Percentiles rank a stretch among this genome's conserved stretches.
Evolutionary conservation across 1,139 yeast species (phyloP).

Genomic region (Protomyces gravidus): DNA sequence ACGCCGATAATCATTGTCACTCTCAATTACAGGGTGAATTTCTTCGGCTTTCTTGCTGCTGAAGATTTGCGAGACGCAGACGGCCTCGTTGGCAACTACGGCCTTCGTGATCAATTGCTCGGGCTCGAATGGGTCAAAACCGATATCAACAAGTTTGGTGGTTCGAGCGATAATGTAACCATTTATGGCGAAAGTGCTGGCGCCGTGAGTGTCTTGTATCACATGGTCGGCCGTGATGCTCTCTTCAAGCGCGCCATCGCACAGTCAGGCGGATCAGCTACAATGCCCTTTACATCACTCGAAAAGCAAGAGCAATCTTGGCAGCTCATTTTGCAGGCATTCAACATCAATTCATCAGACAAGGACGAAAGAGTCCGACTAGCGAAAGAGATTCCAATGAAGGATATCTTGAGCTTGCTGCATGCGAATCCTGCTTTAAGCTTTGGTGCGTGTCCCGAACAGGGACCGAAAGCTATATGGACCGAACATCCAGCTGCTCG

Average conservation of each 20-base stretch:
- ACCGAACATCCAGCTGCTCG: constrained; percentile 15
- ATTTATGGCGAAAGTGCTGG: constrained; percentile 45
- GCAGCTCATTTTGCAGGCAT: constrained; percentile 5
- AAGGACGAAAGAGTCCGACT: constrained; percentile 3
- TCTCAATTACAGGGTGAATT: constrained; percentile 43
- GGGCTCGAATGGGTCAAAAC: constrained; percentile 43
- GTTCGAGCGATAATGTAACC: constrained; percentile 41
- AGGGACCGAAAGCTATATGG: constrained; percentile 27
- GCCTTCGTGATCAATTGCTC: constrained; percentile 40
- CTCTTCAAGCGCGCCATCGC: constrained; percentile 23
- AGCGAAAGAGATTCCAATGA: constrained; percentile 8
- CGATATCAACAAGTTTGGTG: constrained; percentile 42
- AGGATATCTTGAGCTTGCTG: constrained; percentile 4
- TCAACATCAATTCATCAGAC: constrained; percentile 5
- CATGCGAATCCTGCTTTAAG: constrained; percentile 5
- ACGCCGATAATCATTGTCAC: constrained; percentile 40
- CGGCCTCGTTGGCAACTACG: constrained; percentile 39
- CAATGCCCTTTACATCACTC: constrained; percentile 14
- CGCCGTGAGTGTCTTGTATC: constrained; percentile 35
- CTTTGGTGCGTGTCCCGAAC: constrained; percentile 14
- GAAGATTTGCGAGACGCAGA: constrained; percentile 33
- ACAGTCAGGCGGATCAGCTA: constrained; percentile 24
- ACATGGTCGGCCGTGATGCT: constrained; percentile 12
- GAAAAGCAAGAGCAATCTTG: constrained; percentile 11
- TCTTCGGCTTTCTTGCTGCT: constrained; percentile 40